Base-by-base conservation (phyloP, 148 eudicot genomes). In the Beta vulgaris region DNA sequence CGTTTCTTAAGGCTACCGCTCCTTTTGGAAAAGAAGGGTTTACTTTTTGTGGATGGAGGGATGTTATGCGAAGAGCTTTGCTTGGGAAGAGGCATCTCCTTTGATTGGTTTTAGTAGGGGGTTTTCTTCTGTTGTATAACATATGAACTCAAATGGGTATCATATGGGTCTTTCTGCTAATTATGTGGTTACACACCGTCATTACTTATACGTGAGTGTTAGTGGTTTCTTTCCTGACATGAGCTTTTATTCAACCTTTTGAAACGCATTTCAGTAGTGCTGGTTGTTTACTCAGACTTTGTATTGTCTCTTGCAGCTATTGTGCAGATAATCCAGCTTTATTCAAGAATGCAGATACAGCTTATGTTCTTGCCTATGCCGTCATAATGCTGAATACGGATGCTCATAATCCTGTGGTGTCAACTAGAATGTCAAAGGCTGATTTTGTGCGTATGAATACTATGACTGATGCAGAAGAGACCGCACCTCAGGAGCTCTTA, bases 281-380 rank as follows among this genome's bases (percentile, higher is more conserved):
- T 76, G 48, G 31, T 53, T 76, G 37, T 72, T 72, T 69, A 49
- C 48, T 68, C 57, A 15, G 34, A 63, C 29, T 65, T 74, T 73
- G 49, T 74, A 70, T 54, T 73, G 46, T 79, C 37, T 82, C 29
- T 86, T 73, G 84, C 93, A 95, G 98, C 43, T 95, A 90, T 69
- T 95, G 98, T 86, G 97, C 98, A 82, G 91, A 92, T 81, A 92
- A 95, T 85, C 96, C 98, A 68, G 91, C 85, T 66, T 81, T 95
- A 64, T 95, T 95, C 82, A 95, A 92, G 96, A 90, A 90, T 83
- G 98, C 98, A 54, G 98, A 92, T 81, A 90, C 93, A n/a, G 98
- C 98, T 48, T 95, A 95, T 87, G 89, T 95, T 71, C 96, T 95
- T 79, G 98, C 98, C 63, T 95, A 95, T 90, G 98, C 98, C 44